Evolutionary conservation across 306 rosid species (phyloP).

Genomic region (Pyrus bretschneideri): DNA sequence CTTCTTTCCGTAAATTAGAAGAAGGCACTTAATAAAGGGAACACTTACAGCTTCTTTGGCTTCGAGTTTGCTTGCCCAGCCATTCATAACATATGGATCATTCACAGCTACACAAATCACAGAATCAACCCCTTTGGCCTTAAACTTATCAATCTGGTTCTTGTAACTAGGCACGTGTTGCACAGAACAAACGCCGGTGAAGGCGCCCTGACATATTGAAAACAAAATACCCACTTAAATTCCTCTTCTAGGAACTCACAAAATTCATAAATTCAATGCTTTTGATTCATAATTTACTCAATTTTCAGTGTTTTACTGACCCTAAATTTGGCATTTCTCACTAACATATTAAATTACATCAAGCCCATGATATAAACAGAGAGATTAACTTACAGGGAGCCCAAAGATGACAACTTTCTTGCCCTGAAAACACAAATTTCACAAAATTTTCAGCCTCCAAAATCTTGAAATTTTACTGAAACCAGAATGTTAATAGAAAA

Average conservation of each 20-base stretch:
- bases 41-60: slow-evolving; percentile 73
- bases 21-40: background rate
- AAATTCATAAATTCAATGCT: background rate
- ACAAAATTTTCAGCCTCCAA: background rate
- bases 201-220: slow-evolving; percentile 66
- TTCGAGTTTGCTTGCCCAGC: slow-evolving; percentile 82
- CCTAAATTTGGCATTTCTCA: background rate
- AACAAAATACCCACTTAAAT: background rate
- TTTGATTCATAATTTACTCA: background rate
- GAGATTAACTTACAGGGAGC: slow-evolving; percentile 68
- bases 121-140: slow-evolving; percentile 72
- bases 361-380: too few species aligned
- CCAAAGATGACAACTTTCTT: slow-evolving; percentile 90
- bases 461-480: background rate
- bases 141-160: slow-evolving; percentile 62
- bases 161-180: slow-evolving; percentile 90
- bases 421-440: slow-evolving; percentile 39
- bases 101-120: slow-evolving; percentile 82
- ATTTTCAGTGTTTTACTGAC: background rate
- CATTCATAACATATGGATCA: slow-evolving; percentile 73
- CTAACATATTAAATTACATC: background rate
- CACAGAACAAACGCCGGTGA: slow-evolving; percentile 84
- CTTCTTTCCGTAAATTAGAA: background rate
- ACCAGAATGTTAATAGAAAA: background rate
- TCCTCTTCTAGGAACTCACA: background rate